Base-by-base conservation (phyloP, 2,329 filamentous ascomycete genomes). In the Talaromyces atroroseus region DNA sequence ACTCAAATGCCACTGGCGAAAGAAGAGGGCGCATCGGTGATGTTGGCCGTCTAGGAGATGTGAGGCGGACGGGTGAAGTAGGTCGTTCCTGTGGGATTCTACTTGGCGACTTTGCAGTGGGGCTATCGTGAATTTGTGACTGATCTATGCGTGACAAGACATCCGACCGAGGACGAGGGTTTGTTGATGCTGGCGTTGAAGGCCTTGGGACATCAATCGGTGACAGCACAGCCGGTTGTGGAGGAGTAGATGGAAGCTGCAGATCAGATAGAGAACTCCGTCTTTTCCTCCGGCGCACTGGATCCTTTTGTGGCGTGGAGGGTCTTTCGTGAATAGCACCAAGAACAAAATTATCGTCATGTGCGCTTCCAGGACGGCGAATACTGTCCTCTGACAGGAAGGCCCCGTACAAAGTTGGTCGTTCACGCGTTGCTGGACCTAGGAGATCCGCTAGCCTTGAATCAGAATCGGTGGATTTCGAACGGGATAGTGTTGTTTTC, bases 191-290 rank as follows among this genome's bases (percentile, higher is more conserved):
- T 51, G 70, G 68, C 36, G 71, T 68, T 57, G 69, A 62, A 29
- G 74, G 71, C 63, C 74, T 66, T 69, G 77, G 63, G 21, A 61
- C 54, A 20, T 70, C 65, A 40, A 63, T 64, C 11, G 69, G 62
- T 11, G 71, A 72, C 16, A 69, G 55, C 38, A 64, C 60, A 12
- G 69, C 65, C 73, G 77, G 80, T 8, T 85, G 78, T 55, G 83
- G 79, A 42, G 80, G 69, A 29, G 71, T 81, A 73, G 92, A 85
- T 18, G 89, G 76, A 56, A 77, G 80, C 63, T 85, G 88, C 49
- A 97, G 79, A 70, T 97, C 92, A 4, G 92, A 96, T 44, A 97
- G 76, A 24, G 92, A 96, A 74, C 92, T 96, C 68, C 92, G 86
- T 55, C 92, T 82, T 76, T 95, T 96, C 75, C 86, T 92, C 68